A percentile compares a stretch with the other conserved stretches of the same genome.
Conservation (phyloP, 352 stramenopile genomes). For the Phytophthora macrochlamydospora region DNA sequence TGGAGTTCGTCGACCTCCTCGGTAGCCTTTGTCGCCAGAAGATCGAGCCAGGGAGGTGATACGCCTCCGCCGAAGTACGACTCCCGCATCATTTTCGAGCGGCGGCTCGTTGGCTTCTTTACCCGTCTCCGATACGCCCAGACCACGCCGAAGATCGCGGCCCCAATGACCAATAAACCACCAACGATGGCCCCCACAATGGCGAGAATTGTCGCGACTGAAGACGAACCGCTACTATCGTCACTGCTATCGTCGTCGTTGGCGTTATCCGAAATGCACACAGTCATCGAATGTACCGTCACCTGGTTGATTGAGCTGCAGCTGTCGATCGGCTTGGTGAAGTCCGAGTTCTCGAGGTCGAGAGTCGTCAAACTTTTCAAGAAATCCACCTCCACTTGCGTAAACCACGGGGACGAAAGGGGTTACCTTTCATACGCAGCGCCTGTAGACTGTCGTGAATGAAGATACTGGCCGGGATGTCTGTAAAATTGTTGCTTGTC, state of each 20-base stretch:
- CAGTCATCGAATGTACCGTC: conserved; percentile 32
- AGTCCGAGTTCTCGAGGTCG: conserved; percentile 43
- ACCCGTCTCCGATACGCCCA: conserved; percentile 27
- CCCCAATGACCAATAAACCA: conserved; percentile 36
- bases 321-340: conserved; percentile 26
- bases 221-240: conserved; percentile 15
- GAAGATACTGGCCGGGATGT: conserved; percentile 54
- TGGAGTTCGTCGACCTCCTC: conserved; percentile 25
- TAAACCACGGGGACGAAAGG: conserved; percentile 44
- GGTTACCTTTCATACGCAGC: conserved; percentile 53
- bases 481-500: conserved; percentile 55
- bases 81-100: conserved; percentile 26
- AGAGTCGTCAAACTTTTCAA: conserved; percentile 31
- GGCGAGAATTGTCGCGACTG: conserved; percentile 20
- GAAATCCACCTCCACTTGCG: conserved; percentile 35
- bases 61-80: conserved; percentile 41
- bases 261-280: conserved; percentile 32
- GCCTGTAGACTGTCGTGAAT: conserved; percentile 45
- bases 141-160: conserved; percentile 17
- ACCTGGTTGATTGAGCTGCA: conserved; percentile 27
- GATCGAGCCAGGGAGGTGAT: conserved; percentile 36
- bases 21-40: conserved; percentile 28
- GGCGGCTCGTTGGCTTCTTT: conserved; percentile 1
- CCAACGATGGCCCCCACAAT: conserved; percentile 46
- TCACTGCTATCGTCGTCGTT: conserved; percentile 17